Evolutionary conservation across 2,329 filamentous ascomycete genomes (phyloP).

Genomic region (Diplodia corticola): DNA sequence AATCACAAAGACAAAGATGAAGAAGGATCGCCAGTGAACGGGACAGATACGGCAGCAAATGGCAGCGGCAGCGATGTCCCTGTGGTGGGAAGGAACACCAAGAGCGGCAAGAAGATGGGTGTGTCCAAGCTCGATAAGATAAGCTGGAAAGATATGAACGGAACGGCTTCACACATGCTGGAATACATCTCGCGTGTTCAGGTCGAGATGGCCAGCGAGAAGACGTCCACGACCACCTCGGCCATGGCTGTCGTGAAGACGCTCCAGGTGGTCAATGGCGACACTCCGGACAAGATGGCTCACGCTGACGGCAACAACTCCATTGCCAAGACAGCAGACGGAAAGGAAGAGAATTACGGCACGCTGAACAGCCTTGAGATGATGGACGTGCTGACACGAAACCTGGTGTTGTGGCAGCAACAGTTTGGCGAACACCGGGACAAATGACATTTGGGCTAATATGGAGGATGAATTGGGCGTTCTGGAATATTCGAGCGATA

Average conservation of each 20-base stretch:
- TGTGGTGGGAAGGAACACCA: conserved; percentile 30
- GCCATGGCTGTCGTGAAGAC: conserved; percentile 33
- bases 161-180: conserved; percentile 78
- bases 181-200: conserved; percentile 90
- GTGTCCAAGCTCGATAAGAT: conserved; percentile 57
- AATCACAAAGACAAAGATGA: conserved; percentile 16
- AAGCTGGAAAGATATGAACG: conserved; percentile 85
- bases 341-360: conserved; percentile 60
- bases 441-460: conserved; percentile 4
- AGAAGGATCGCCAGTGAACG: conserved; percentile 29
- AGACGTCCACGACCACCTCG: conserved; percentile 22
- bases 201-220: conserved; percentile 73
- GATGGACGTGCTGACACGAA: conserved; percentile 82
- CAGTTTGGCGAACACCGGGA: conserved; percentile 24
- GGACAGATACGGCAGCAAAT: conserved; percentile 26
- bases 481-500: background rate
- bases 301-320: conserved; percentile 22
- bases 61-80: conserved; percentile 45
- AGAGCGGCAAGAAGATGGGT: conserved; percentile 37
- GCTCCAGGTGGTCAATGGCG: conserved; percentile 28
- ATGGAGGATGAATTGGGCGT: background rate
- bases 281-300: background rate
- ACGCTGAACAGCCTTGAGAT: conserved; percentile 78
- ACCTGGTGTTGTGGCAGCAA: conserved; percentile 83
- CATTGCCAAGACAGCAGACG: conserved; percentile 24